A percentile compares a stretch with the other conserved stretches of the same genome.
These are phyloP conservation scores for Knufia fluminis DNA, from an alignment of 2,329 filamentous ascomycete genomes.

Conservation along the genomic window DNA sequence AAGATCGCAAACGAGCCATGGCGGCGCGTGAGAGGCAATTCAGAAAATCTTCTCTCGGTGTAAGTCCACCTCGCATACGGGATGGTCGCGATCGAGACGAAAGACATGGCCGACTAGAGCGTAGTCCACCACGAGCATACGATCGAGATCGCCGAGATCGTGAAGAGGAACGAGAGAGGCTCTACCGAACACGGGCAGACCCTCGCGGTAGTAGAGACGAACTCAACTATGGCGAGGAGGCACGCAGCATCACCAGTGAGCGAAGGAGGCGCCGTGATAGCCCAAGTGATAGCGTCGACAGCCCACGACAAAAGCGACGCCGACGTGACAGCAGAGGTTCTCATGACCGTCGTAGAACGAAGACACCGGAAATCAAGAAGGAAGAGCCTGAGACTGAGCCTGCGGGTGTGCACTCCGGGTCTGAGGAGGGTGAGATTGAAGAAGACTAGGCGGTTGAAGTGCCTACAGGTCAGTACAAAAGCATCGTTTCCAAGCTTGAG, in stretches of 20 bases:
- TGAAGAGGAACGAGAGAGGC: slow-evolving; percentile 80
- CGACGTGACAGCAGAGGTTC: slow-evolving; percentile 32
- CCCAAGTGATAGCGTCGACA: slow-evolving; percentile 54
- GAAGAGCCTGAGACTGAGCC: slow-evolving; percentile 39
- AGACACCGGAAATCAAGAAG: slow-evolving; percentile 31
- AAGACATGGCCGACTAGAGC: slow-evolving; percentile 27
- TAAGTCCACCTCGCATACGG: slow-evolving; percentile 41
- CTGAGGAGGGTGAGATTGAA: slow-evolving; percentile 96
- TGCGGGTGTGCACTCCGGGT: slow-evolving; percentile 66
- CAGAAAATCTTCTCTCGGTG: slow-evolving; percentile 62
- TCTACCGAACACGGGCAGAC: slow-evolving; percentile 73
- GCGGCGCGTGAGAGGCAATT: slow-evolving; percentile 91
- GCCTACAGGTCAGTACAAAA: slow-evolving; percentile 7
- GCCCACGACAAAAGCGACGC: slow-evolving; percentile 50
- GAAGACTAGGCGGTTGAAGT: slow-evolving; percentile 44
- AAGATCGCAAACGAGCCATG: slow-evolving; percentile 85
- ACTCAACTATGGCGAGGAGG: slow-evolving; percentile 77
- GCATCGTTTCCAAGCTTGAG: slow-evolving; percentile 3
- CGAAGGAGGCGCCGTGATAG: slow-evolving; percentile 68
- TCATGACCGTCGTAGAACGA: slow-evolving; percentile 51
- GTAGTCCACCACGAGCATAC: slow-evolving; percentile 41
- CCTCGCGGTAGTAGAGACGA: slow-evolving; percentile 74
- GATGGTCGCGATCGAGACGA: slow-evolving; percentile 33
- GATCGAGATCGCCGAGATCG: slow-evolving; percentile 79
- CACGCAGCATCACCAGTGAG: slow-evolving; percentile 47